Conservation (phyloP, 768 basidiomycete species). For the Podaxis sp. region DNA sequence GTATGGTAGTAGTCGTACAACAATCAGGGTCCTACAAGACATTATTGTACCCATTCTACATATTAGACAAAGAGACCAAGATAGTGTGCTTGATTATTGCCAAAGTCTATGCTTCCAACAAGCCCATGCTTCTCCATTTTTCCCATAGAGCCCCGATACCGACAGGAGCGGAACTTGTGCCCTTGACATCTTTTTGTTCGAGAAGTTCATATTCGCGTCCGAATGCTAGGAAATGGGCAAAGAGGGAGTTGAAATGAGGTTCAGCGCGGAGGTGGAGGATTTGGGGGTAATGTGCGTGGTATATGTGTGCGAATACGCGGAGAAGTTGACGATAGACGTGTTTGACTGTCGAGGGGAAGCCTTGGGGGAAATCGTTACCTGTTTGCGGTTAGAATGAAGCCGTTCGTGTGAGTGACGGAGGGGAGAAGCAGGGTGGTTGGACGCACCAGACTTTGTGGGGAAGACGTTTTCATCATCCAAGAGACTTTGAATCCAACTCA, state of each 20-base stretch:
- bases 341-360: slow-evolving; percentile 88
- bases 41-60: background rate
- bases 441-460: slow-evolving; percentile 91
- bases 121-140: slow-evolving; percentile 89
- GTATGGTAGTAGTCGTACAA: background rate
- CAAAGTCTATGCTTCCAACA: slow-evolving; percentile 48
- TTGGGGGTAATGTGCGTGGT: slow-evolving; percentile 90
- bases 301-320: slow-evolving; percentile 97
- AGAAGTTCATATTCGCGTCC: slow-evolving; percentile 93
- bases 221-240: slow-evolving; percentile 97
- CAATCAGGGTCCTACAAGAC: background rate
- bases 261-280: slow-evolving; percentile 94
- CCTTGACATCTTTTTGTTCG: slow-evolving; percentile 87
- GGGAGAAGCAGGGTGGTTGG: background rate
- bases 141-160: slow-evolving; percentile 85
- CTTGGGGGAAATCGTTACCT: slow-evolving; percentile 89
- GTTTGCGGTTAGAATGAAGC: slow-evolving; percentile 8
- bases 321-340: slow-evolving; percentile 97
- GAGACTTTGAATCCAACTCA: slow-evolving; percentile 94
- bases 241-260: slow-evolving; percentile 95
- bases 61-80: background rate
- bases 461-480: slow-evolving; percentile 93
- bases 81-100: background rate
- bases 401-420: background rate
- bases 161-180: slow-evolving; percentile 57